phyloP scores from a whole-genome alignment of 1,284 basidiomycete genomes.

The Heterobasidion occidentale region DNA sequence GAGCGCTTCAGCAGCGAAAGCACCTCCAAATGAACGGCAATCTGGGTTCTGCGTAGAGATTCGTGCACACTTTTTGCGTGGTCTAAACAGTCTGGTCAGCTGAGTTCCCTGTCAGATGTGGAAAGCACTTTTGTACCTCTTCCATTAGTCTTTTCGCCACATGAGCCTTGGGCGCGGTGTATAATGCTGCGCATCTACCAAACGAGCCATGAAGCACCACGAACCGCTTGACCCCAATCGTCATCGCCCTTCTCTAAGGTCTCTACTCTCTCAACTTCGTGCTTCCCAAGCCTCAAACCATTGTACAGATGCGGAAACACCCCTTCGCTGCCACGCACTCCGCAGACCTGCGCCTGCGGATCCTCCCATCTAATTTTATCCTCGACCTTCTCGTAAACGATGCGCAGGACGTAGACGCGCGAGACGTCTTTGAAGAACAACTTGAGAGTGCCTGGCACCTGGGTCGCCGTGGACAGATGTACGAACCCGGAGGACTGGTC shows the following conservation, averaged over 20 bases:
- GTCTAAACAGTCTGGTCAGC: no score
- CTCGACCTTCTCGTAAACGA: constrained; percentile 26
- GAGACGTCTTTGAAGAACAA: constrained; percentile 37
- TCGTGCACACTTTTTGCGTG: no score
- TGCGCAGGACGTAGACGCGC: constrained; percentile 38
- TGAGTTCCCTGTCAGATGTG: no score
- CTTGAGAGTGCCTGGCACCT: constrained; percentile 44
- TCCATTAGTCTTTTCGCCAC: no score
- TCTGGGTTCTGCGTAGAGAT: no score
- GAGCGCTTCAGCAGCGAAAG: no score
- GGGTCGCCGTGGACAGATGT: constrained; percentile 52
- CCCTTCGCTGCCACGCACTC: constrained; percentile 33
- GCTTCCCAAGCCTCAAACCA: not conserved
- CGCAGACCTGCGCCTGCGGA: constrained; percentile 32
- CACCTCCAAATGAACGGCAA: no score
- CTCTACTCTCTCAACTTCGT: not conserved
- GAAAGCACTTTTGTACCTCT: no score
- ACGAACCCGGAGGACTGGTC: constrained; percentile 43
- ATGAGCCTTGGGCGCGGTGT: no score
- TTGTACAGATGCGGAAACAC: constrained; percentile 51
- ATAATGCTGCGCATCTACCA: no score
- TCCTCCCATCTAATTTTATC: constrained; percentile 40
- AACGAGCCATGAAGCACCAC: no score
- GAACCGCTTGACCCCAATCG: no score
- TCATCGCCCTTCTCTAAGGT: not conserved